These are phyloP conservation scores for Didymella segeticola DNA, from an alignment of 2,329 filamentous ascomycete species.

Conservation along the genomic window DNA sequence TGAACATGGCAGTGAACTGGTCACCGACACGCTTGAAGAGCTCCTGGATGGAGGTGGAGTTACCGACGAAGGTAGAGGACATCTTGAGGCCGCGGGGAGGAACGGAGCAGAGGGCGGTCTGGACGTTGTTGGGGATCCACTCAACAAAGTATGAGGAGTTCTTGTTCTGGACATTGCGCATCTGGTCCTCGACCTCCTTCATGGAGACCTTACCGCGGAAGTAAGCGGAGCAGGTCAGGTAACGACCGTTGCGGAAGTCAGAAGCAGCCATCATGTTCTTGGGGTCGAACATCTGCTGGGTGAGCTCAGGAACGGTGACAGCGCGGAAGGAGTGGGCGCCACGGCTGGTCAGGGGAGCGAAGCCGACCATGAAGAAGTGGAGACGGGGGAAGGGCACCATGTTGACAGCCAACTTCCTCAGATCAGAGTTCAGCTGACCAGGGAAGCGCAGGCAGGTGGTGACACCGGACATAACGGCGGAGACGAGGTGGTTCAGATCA, in stretches of 20 bases:
- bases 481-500: conserved; percentile 99
- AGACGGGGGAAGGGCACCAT: conserved; percentile 99
- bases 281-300: conserved; percentile 99
- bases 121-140: conserved; percentile 99
- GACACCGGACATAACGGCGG: conserved; percentile 98
- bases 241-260: conserved; percentile 99
- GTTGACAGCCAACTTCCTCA: conserved; percentile 99
- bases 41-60: conserved; percentile 99
- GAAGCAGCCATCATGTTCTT: conserved; percentile 99
- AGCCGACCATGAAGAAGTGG: conserved; percentile 99
- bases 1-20: conserved; percentile 99
- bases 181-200: conserved; percentile 99
- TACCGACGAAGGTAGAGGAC: conserved; percentile 98
- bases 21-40: conserved; percentile 99
- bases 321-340: conserved; percentile 95
- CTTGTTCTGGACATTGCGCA: conserved; percentile 99
- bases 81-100: conserved; percentile 98
- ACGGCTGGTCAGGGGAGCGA: conserved; percentile 95
- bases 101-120: conserved; percentile 98
- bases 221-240: conserved; percentile 99
- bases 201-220: conserved; percentile 99
- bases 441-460: conserved; percentile 99
- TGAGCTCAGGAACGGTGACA: conserved; percentile 95
- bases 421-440: conserved; percentile 99
- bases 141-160: conserved; percentile 99